phyloP scores from a whole-genome alignment of 768 basidiomycete genomes.

The Suillus luteus region DNA sequence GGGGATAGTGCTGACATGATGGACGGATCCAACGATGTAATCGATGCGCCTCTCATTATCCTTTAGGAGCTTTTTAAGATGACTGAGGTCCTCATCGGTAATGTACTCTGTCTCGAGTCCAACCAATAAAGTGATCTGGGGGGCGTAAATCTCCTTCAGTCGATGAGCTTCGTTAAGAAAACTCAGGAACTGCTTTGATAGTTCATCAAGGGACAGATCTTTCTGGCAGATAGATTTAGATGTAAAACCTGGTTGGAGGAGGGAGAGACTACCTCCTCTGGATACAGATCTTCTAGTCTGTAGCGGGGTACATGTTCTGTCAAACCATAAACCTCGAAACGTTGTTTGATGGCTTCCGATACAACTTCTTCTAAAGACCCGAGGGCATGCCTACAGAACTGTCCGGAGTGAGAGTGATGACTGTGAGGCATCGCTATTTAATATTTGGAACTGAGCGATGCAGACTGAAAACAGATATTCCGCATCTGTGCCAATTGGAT shows the following conservation, averaged over 20 bases:
- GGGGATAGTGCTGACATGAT: constrained; percentile 84
- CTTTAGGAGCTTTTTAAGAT: constrained; percentile 54
- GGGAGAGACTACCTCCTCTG: constrained; percentile 77
- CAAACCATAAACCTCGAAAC: constrained; percentile 82
- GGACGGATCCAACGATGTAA: constrained; percentile 90
- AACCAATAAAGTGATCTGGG: constrained; percentile 74
- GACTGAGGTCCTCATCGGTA: constrained; percentile 61
- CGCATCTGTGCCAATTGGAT: background rate
- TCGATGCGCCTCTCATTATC: constrained; percentile 59
- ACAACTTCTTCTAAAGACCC: constrained; percentile 84
- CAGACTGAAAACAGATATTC: background rate
- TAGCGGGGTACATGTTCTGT: constrained; percentile 95
- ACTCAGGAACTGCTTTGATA: constrained; percentile 64
- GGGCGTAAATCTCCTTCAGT: constrained; percentile 62
- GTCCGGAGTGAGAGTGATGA: constrained; percentile 91
- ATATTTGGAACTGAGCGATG: background rate
- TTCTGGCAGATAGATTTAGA: constrained; percentile 43
- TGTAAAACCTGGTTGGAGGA: constrained; percentile 12
- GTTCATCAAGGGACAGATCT: constrained; percentile 49
- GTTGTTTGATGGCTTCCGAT: constrained; percentile 71
- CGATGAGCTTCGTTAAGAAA: constrained; percentile 83
- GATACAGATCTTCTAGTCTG: constrained; percentile 79
- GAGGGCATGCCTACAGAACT: constrained; percentile 89
- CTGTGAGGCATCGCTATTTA: constrained; percentile 56
- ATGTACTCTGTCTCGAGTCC: constrained; percentile 95